phyloP scores from a whole-genome alignment of 768 basidiomycete species.

The Strobilomyces dryophilus region DNA sequence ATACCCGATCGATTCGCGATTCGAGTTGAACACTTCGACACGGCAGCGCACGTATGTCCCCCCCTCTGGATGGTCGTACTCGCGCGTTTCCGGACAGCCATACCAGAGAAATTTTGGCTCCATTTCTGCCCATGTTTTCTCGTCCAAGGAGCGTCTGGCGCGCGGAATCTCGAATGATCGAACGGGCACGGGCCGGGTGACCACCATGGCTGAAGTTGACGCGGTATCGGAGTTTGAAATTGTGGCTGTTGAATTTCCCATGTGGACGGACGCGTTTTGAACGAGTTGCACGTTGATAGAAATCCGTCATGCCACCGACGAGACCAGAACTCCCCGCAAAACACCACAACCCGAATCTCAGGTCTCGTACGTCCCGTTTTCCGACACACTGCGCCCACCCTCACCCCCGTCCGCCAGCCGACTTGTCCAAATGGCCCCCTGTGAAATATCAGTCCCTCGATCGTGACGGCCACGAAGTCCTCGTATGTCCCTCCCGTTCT shows the following conservation, averaged over 20 bases:
- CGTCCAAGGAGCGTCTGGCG: too few species aligned
- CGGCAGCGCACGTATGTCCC: too few species aligned
- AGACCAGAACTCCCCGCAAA: slow-evolving; percentile 51
- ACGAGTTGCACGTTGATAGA: slow-evolving; percentile 22
- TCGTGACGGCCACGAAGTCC: slow-evolving; percentile 82
- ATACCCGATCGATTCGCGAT: too few species aligned
- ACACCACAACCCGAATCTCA: slow-evolving; percentile 49
- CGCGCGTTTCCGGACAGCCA: too few species aligned
- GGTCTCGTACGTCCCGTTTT: slow-evolving; percentile 34
- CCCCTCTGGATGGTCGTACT: too few species aligned
- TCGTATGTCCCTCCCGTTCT: slow-evolving; percentile 44
- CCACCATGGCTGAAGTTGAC: slow-evolving; percentile 2
- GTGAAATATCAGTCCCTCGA: slow-evolving; percentile 93
- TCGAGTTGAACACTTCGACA: too few species aligned
- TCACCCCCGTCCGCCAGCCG: slow-evolving; percentile 26
- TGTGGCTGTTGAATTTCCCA: slow-evolving; percentile 32
- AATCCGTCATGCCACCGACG: slow-evolving; percentile 28
- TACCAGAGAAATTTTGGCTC: too few species aligned
- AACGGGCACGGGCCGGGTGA: too few species aligned
- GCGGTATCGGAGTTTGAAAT: slow-evolving; percentile 29
- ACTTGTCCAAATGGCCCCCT: slow-evolving; percentile 48
- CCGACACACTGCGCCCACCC: rapidly evolving
- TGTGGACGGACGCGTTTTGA: slow-evolving; percentile 31
- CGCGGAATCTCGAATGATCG: too few species aligned
- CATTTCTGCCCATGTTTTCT: too few species aligned